Base-by-base conservation (phyloP, 352 stramenopile species). In the Phytopythium litorale region DNA sequence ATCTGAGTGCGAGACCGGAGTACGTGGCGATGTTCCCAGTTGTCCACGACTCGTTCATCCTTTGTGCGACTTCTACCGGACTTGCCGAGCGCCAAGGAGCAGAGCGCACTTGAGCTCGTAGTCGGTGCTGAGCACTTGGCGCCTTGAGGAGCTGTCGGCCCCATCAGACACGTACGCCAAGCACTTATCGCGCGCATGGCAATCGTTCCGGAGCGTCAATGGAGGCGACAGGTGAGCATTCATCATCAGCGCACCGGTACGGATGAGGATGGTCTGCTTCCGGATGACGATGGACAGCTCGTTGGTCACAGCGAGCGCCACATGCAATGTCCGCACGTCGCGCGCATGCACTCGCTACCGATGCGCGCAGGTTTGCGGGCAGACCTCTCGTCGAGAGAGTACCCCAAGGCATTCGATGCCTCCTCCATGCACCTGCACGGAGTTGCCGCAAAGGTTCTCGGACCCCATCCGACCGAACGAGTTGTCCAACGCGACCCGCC, bases 201-300 rank as follows among this genome's bases (percentile, higher is more conserved):
- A n/a, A n/a, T n/a, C n/a, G n/a, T n/a, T n/a, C n/a, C n/a, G n/a
- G n/a, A n/a, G n/a, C n/a, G n/a, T n/a, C n/a, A n/a, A n/a, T n/a
- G n/a, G n/a, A n/a, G n/a, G n/a, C n/a, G n/a, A n/a, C n/a, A n/a
- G n/a, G n/a, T n/a, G n/a, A n/a, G n/a, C n/a, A n/a, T n/a, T n/a
- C n/a, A n/a, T n/a, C 38, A 30, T 42, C 18, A 19, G 33, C 49
- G 38, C 71, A 82, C 77, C 82, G 23, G 83, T 79, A 61, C 87
- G 91, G 55, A 92, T 77, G 25, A 92, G 74, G 58, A 92, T 86
- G 35, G 83, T 81, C 65, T 92, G 81, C 70, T 89, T 88, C 15
- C 83, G 79, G 37, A 92, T 75, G 30, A 87, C 78, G 49, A 92
- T 87, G 1, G 81, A 89, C 50, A 81, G 79, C 56, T 92, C 81